phyloP scores from a whole-genome alignment of 257 asterid species.

The Paraleonurus japonicus region DNA sequence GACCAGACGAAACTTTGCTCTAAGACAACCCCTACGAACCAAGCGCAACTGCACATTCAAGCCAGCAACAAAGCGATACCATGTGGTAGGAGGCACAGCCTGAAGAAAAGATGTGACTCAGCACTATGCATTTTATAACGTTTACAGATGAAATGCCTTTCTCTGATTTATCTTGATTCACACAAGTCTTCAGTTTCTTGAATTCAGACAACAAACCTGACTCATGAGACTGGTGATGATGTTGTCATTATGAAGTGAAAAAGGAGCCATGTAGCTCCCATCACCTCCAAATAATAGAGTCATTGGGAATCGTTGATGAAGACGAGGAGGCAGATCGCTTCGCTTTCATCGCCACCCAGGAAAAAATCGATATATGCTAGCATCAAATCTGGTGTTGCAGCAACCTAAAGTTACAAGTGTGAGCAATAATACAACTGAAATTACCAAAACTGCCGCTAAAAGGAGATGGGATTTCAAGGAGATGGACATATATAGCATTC shows the following conservation, averaged over 20 bases:
- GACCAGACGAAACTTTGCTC: constrained; percentile 63
- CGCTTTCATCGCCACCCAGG: constrained; percentile 98
- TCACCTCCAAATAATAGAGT: constrained; percentile 91
- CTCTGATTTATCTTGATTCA: constrained; percentile 6
- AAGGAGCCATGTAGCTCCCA: constrained; percentile 95
- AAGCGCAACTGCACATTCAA: constrained; percentile 90
- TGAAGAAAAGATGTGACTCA: constrained; percentile 35
- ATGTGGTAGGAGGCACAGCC: constrained; percentile 90
- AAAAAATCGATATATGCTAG: constrained; percentile 87
- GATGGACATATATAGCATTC: neutral
- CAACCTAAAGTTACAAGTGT: constrained; percentile 58
- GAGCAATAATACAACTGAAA: constrained; percentile 20
- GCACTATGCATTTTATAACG: neutral
- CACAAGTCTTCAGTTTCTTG: constrained; percentile 9
- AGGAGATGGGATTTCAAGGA: constrained; percentile 10
- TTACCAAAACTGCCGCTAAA: constrained; percentile 7
- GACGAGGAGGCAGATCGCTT: constrained; percentile 86
- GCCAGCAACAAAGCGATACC: constrained; percentile 98
- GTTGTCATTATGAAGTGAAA: constrained; percentile 83
- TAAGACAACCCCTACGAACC: constrained; percentile 81
- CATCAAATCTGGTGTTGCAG: constrained; percentile 95
- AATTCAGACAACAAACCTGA: constrained; percentile 64
- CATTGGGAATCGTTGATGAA: constrained; percentile 78
- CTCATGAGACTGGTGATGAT: constrained; percentile 90
- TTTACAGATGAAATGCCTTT: neutral